These are phyloP conservation scores for Thielaviopsis ethacetica DNA, from an alignment of 2,329 filamentous ascomycete species.

Conservation along the genomic window DNA sequence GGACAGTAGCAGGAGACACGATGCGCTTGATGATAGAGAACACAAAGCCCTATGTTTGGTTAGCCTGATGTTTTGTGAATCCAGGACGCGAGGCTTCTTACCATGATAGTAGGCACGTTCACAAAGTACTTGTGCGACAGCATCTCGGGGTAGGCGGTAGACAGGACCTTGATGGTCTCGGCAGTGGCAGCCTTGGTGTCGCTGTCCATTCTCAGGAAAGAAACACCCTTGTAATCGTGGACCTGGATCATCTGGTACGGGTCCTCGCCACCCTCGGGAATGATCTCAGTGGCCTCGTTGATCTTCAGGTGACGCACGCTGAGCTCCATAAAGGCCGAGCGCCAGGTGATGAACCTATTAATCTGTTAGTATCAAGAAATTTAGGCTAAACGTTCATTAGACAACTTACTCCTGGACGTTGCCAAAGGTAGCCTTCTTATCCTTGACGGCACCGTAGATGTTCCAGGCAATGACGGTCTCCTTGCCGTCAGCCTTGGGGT, in stretches of 20 bases:
- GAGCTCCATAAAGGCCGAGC: slow-evolving; percentile 78
- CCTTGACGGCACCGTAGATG: slow-evolving; percentile 74
- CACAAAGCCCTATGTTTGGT: slow-evolving; percentile 44
- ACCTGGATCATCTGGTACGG: slow-evolving; percentile 85
- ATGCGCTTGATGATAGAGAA: slow-evolving; percentile 62
- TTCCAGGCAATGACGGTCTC: slow-evolving; percentile 73
- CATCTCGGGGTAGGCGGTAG: slow-evolving; percentile 75
- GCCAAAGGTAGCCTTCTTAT: slow-evolving; percentile 69
- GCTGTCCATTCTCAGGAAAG: slow-evolving; percentile 69
- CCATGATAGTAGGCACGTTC: slow-evolving; percentile 79
- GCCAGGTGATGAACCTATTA: slow-evolving; percentile 71
- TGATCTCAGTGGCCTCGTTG: slow-evolving; percentile 47
- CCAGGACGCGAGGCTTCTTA: neutral
- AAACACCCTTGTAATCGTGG: slow-evolving; percentile 81
- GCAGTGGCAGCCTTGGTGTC: slow-evolving; percentile 59
- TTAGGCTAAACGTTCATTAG: neutral
- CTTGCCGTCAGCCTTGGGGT: slow-evolving; percentile 37
- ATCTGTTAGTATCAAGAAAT: neutral
- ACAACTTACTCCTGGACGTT: slow-evolving; percentile 57
- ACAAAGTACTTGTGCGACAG: slow-evolving; percentile 82
- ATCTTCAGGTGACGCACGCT: slow-evolving; percentile 62
- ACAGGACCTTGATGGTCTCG: slow-evolving; percentile 69
- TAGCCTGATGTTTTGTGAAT: neutral
- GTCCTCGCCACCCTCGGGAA: slow-evolving; percentile 59
- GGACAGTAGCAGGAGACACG: slow-evolving; percentile 54